Base-by-base conservation (phyloP, 352 stramenopile species). In the Phytophthora tentaculata region DNA sequence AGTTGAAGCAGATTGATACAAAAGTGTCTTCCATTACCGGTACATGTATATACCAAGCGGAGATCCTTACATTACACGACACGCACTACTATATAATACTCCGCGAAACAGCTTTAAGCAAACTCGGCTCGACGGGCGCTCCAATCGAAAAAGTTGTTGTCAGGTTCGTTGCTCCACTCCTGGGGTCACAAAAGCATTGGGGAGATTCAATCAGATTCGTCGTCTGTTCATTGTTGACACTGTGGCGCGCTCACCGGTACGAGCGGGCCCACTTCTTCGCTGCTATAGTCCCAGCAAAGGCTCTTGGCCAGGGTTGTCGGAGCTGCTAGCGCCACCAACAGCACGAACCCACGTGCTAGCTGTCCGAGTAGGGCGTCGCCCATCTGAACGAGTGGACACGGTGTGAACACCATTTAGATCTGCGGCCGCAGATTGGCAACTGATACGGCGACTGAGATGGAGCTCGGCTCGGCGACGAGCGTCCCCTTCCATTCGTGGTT, bases 111-210 rank as follows among this genome's bases (percentile, higher is more conserved):
- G 39, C 12, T 0, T 26, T 56, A 70, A 3, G 64, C 56, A 44
- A 71, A 71, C 23, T 66, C 13, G 7, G 35, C 35, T 6, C 14
- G 35, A 9, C 35, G 9, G 6, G 24, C 26, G 29, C 54, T 71
- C 57, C 57, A 71, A 41, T 61, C 57, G 49, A 53, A 57, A n/a
- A 64, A 48, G 56, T 61, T 66, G 23, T 43, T 61, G 22, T 61
- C 39, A 13, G 64, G 32, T 7, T 71, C 56, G 13, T 49, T 71
- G 43, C 56, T 71, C 64, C 56, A 71, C n/a, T 71, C 64, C 56
- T 71, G 39, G 12, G 7, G 14, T 59, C 8, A 17, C 28, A 9
- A 50, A 50, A 39, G 13, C 17, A n/a, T 48, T 13, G 41, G n/a
- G 41, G 7, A 24, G 20, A 54, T 45, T 20, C 44, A 26, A 24